phyloP scores from a whole-genome alignment of 2,329 filamentous ascomycete species.

The Dothistroma pini region DNA sequence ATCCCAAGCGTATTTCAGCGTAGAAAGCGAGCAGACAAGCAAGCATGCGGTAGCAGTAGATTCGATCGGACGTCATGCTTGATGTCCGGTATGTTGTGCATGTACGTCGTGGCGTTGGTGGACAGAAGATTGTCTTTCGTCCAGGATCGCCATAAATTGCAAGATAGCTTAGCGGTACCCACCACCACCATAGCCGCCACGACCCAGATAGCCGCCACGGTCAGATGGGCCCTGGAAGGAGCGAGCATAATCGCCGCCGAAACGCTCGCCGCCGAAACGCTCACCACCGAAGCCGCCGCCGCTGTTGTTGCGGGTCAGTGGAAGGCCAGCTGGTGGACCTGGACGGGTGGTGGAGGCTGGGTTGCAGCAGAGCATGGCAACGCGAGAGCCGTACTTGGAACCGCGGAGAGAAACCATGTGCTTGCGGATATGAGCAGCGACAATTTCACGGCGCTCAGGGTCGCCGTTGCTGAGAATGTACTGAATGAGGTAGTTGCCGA shows the following conservation, averaged over 20 bases:
- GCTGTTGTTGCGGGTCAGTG: constrained; percentile 21
- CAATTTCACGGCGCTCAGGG: constrained; percentile 84
- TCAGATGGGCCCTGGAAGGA: constrained; percentile 10
- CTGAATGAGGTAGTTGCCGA: constrained; percentile 78
- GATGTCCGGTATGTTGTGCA: constrained; percentile 5
- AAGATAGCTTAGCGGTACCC: constrained; percentile 26
- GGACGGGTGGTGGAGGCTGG: constrained; percentile 84
- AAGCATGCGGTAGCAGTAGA: constrained; percentile 23
- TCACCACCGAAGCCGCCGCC: constrained; percentile 17
- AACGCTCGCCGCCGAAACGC: constrained; percentile 25
- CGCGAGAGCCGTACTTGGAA: constrained; percentile 96
- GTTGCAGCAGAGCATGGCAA: constrained; percentile 98
- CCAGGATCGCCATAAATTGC: constrained; percentile 11
- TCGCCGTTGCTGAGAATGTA: constrained; percentile 90
- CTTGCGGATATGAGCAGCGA: constrained; percentile 90
- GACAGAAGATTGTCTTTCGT: constrained; percentile 13
- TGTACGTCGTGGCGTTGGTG: constrained; percentile 6
- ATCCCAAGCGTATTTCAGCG: constrained; percentile 20
- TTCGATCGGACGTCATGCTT: constrained; percentile 18
- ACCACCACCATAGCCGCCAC: constrained; percentile 20
- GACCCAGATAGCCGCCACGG: constrained; percentile 15
- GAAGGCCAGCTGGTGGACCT: constrained; percentile 69
- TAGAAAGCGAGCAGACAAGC: constrained; percentile 23
- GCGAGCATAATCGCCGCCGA: constrained; percentile 20
- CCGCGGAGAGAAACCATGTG: constrained; percentile 99